These are phyloP conservation scores for Vitis hybrid DNA, from an alignment of 177 flowering plant species.

Conservation along the genomic window DNA sequence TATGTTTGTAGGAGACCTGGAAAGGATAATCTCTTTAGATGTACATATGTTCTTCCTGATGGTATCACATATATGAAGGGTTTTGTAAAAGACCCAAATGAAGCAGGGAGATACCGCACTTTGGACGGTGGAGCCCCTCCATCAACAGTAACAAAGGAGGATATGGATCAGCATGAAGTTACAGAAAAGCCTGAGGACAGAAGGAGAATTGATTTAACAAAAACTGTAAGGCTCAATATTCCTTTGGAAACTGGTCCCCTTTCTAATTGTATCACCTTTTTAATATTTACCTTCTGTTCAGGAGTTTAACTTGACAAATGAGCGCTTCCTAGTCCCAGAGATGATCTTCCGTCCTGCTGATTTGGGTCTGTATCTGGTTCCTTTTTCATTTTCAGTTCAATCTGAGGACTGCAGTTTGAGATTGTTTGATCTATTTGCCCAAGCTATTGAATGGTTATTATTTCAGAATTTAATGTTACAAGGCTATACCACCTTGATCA, in stretches of 20 bases:
- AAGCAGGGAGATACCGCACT: conserved; percentile 58
- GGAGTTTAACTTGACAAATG: conserved; percentile 91
- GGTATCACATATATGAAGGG: conserved; percentile 81
- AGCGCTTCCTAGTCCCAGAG: conserved; percentile 96
- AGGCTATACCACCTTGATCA: not conserved
- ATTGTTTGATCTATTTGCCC: not conserved
- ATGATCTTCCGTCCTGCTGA: conserved; percentile 96
- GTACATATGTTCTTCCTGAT: conserved; percentile 94
- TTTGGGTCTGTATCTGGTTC: conserved; percentile 57
- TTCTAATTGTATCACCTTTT: not conserved
- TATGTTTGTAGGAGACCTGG: conserved; percentile 57
- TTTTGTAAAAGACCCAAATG: conserved; percentile 72
- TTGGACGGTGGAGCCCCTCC: conserved; percentile 29
- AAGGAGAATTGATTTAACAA: conserved; percentile 61
- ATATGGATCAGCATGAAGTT: conserved; percentile 26
- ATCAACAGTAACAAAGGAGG: conserved; percentile 19
- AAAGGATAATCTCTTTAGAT: conserved; percentile 61
- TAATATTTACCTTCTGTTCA: conserved; percentile 27
- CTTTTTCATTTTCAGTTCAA: not conserved
- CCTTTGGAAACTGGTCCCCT: not conserved
- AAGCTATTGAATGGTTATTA: not conserved
- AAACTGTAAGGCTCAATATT: conserved; percentile 53
- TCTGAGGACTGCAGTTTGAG: not conserved
- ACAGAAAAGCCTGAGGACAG: conserved; percentile 45
- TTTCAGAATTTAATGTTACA: not conserved